Percentiles rank a stretch among this genome's conserved stretches.
Conservation (phyloP, 2,329 filamentous ascomycete species). For the Calonectria multiphialidica region DNA sequence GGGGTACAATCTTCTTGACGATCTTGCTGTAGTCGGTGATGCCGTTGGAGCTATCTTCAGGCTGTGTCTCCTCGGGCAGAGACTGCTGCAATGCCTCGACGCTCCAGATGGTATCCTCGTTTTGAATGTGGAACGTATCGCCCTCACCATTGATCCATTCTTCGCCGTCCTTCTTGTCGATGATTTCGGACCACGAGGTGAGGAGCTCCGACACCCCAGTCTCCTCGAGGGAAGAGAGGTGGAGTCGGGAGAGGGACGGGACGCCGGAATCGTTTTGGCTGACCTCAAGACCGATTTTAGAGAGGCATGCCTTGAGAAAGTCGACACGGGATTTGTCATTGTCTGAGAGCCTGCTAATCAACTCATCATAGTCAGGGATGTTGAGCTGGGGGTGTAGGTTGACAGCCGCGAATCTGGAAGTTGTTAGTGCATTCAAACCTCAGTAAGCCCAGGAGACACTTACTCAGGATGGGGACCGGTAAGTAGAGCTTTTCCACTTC, state of each 20-base stretch:
- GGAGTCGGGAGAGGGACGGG: constrained; percentile 84
- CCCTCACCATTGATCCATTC: constrained; percentile 84
- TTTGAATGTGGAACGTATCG: constrained; percentile 85
- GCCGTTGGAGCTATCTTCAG: constrained; percentile 53
- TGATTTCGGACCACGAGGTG: constrained; percentile 73
- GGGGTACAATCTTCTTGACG: constrained; percentile 79
- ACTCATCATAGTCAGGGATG: constrained; percentile 75
- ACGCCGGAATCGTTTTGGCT: constrained; percentile 76
- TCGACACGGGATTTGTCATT: constrained; percentile 77
- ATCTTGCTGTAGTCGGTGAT: constrained; percentile 81
- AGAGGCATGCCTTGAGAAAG: constrained; percentile 84
- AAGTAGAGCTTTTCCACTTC: constrained; percentile 82
- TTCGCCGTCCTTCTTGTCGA: constrained; percentile 73
- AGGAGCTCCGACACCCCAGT: constrained; percentile 77
- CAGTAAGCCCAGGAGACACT: not conserved
- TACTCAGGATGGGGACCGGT: constrained; percentile 95
- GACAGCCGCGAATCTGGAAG: constrained; percentile 79
- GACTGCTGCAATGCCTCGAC: constrained; percentile 67
- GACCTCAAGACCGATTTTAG: constrained; percentile 85
- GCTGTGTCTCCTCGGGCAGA: constrained; percentile 51
- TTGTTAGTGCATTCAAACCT: not conserved
- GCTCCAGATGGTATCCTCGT: constrained; percentile 70
- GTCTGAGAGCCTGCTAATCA: constrained; percentile 75
- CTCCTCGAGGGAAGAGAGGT: constrained; percentile 79
- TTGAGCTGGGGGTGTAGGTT: constrained; percentile 79